Base-by-base conservation (phyloP, 768 basidiomycete genomes). In the Suillus hirtellus region DNA sequence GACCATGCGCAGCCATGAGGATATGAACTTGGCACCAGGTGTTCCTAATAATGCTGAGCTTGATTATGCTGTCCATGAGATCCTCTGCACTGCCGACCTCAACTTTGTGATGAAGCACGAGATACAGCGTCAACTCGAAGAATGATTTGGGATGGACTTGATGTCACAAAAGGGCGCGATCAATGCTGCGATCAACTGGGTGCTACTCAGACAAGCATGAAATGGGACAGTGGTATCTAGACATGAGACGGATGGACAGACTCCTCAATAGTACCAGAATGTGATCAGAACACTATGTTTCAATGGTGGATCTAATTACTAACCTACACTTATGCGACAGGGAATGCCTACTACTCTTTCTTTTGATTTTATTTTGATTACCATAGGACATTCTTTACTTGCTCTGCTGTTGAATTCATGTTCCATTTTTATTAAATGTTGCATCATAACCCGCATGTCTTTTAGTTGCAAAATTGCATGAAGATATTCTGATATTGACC, bases 21-120 rank as follows among this genome's bases (percentile, higher is more conserved):
- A 81, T 46, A 73, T 77, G 31, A 84, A 86, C 66, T 71, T 80
- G 8, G 73, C 80, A 11, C 64, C 73, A 37, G 81, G 80, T 38
- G 76, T 72, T 8, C 93, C 92, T 0, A 82, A 81, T 0, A 89
- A 93, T 67, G 75, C 75, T 5, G 92, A 93, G 35, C 80, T 95
- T n/a, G 90, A 93, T 50, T 80, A 79, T 15, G 84, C 87, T 1
- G 89, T 96, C 3, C 84, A 90, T 65, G 83, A 86, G 19, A 82
- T 97, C 46, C 79, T 98, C 60, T 83, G 83, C 19, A 77, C 80
- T 15, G 93, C 94, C 1, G 94, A 99, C 77, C 81, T 99, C 58
- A 93, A 95, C 71, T 86, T 87, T 11, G 83, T 97, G 63, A 98
- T 96, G 59, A 99, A 99, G 80, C 88, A 95, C 68, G 92, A 89